phyloP scores from a whole-genome alignment of 2,329 filamentous ascomycete species.

The Myriosclerotinia curreyana region DNA sequence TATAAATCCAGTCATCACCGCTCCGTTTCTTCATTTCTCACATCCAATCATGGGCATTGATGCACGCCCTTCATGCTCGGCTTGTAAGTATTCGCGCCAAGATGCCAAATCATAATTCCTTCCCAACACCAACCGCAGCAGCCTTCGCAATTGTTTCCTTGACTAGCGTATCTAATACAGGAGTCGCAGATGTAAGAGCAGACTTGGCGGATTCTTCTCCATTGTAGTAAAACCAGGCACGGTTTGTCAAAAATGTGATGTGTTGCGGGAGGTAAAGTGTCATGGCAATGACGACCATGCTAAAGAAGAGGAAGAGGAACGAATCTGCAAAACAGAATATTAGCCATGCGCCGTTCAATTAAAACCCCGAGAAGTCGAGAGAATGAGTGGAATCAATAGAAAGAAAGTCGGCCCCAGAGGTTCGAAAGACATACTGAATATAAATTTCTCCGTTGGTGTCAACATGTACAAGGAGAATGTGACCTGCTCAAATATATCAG shows the following conservation, averaged over 20 bases:
- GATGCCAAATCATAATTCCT: slow-evolving; percentile 31
- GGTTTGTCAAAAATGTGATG: slow-evolving; percentile 73
- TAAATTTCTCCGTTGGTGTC: slow-evolving; percentile 91
- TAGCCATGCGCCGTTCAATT: not conserved
- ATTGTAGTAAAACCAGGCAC: slow-evolving; percentile 92
- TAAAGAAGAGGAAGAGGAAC: slow-evolving; percentile 83
- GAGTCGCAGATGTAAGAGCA: slow-evolving; percentile 29
- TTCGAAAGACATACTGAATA: slow-evolving; percentile 71
- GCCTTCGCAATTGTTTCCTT: slow-evolving; percentile 33
- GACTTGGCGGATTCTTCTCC: slow-evolving; percentile 62
- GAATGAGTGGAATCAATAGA: not conserved
- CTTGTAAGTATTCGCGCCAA: not conserved
- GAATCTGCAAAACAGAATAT: slow-evolving; percentile 60
- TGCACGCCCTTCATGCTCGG: slow-evolving; percentile 13
- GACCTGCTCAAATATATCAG: slow-evolving; percentile 82
- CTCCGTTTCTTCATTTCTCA: not conserved
- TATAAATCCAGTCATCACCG: slow-evolving; percentile 4
- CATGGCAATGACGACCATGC: slow-evolving; percentile 80
- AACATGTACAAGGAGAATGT: slow-evolving; percentile 97
- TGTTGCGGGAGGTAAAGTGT: slow-evolving; percentile 94
- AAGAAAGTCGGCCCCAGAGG: not conserved
- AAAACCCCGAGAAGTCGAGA: not conserved
- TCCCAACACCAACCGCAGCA: slow-evolving; percentile 27
- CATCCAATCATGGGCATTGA: slow-evolving; percentile 14
- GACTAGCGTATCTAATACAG: slow-evolving; percentile 29